Percentiles rank a stretch among this genome's conserved stretches.
Conservation (phyloP, 495 filamentous ascomycete species). For the Tuber indicum region DNA sequence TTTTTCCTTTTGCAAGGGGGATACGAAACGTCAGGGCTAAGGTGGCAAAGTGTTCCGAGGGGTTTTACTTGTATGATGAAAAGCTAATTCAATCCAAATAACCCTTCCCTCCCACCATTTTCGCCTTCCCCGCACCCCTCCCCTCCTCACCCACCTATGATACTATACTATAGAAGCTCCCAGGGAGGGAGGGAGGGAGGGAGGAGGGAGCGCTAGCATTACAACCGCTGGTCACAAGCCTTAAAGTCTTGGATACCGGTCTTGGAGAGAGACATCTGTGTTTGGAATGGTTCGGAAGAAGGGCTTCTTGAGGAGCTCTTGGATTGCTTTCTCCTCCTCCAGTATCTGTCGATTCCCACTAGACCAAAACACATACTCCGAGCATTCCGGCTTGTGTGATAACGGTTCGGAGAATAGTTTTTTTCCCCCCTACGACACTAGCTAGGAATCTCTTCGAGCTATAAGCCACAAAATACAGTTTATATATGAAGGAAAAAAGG, state of each 20-base stretch:
- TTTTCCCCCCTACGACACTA: neutral
- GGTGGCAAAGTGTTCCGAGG: neutral
- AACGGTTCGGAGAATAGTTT: neutral
- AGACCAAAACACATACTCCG: too few relatives aligned
- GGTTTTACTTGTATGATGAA: neutral
- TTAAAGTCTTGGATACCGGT: neutral
- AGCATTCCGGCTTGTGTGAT: too few relatives aligned
- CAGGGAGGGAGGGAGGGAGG: too few relatives aligned
- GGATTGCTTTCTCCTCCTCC: neutral
- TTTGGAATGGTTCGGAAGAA: neutral
- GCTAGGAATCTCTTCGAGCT: neutral
- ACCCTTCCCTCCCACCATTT: neutral
- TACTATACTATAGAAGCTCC: too few relatives aligned
- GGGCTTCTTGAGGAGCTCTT: neutral
- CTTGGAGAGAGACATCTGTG: neutral
- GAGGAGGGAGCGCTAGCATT: neutral
- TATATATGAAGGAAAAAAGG: too few relatives aligned
- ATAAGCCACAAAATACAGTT: neutral
- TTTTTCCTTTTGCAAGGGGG: too few relatives aligned
- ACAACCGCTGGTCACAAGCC: neutral
- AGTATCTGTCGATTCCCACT: neutral
- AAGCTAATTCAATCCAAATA: neutral
- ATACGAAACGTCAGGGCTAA: neutral
- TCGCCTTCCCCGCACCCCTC: too few relatives aligned
- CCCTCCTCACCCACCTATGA: neutral